Conservation (phyloP, 2,329 filamentous ascomycete genomes). For the Chrysosporium keratinophilum region DNA sequence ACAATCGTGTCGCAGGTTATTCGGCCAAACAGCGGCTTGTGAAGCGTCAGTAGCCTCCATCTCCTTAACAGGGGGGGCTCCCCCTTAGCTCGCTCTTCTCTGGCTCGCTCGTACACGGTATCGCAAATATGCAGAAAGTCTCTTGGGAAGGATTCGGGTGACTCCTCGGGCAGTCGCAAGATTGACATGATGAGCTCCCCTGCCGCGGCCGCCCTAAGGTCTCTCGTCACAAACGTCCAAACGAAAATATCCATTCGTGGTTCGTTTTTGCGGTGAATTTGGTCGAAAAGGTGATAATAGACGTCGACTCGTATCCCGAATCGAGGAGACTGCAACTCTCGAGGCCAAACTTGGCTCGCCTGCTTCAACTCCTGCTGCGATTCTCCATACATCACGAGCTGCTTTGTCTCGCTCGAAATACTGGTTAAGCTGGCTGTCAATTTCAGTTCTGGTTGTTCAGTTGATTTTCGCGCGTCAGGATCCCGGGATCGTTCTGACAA, state of each 20-base stretch:
- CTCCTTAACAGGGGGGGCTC: neutral
- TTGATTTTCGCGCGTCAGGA: neutral
- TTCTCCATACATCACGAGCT: neutral
- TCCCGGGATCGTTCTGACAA: neutral
- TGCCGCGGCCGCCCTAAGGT: neutral
- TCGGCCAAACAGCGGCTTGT: neutral
- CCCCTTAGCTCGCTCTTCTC: neutral
- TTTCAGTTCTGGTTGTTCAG: neutral
- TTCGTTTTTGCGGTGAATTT: neutral
- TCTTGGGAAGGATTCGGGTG: neutral
- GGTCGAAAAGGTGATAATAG: neutral
- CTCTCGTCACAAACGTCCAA: neutral
- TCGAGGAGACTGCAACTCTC: neutral
- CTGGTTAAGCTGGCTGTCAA: neutral
- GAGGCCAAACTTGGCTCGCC: neutral
- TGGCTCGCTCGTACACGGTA: neutral
- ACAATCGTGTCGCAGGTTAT: neutral
- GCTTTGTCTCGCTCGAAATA: neutral
- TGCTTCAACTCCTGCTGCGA: neutral
- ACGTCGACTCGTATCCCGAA: neutral
- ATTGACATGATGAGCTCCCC: neutral
- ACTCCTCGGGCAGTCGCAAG: neutral
- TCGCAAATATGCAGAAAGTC: neutral
- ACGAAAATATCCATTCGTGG: neutral
- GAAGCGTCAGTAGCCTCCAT: neutral